Evolutionary conservation across 345 rosid species (phyloP), one percentile per base, ranked within the genome.

Genomic region (Hirschfeldia incana): DNA sequence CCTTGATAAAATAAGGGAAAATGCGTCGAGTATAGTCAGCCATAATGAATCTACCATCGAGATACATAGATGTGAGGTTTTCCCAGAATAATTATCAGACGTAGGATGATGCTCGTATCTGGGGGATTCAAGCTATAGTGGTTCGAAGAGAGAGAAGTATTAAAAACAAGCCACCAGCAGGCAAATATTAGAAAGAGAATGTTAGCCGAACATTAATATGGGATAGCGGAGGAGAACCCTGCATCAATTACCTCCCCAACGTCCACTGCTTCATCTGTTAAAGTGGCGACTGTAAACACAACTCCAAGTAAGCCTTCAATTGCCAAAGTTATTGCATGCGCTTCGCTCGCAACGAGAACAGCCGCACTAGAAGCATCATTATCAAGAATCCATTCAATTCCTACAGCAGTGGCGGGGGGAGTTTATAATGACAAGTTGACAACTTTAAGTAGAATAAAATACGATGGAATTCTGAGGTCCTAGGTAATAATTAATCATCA

Each of bases 291-390:
- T 65, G 97, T 95, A 75, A 93, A 95, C 44, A 91, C 89, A 75
- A 91, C 98, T 77, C 98, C 98, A 81, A 91, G 80, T 71, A 95
- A 83, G 73, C 98, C 98, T 87, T 93, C 98, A 85, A 91, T 89
- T 78, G 98, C 98, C 88, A 94, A 82, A 72, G 90, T 89, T 80
- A 94, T 89, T 74, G 97, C 94, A 87, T 94, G 98, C 70, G 98
- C 99, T 86, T 95, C 99, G 84, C 98, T 93, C n/a, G 98, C 99
- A 87, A 91, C 97, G 80, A 95, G 82, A 77, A 95, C 99, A 17
- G 98, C 89, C 75, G 94, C 89, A 87, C 90, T 95, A 73, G 99
- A 89, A 76, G 97, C 98, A 84, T 95, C 99, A 85, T 93, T 90
- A 78, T 95, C 98, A 75, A 95, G 97, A 72, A 88, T 95, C 99